A percentile compares a stretch with the other conserved stretches of the same genome.
Conservation (phyloP, 2,329 filamentous ascomycete species). For the Penicillium digitatum region DNA sequence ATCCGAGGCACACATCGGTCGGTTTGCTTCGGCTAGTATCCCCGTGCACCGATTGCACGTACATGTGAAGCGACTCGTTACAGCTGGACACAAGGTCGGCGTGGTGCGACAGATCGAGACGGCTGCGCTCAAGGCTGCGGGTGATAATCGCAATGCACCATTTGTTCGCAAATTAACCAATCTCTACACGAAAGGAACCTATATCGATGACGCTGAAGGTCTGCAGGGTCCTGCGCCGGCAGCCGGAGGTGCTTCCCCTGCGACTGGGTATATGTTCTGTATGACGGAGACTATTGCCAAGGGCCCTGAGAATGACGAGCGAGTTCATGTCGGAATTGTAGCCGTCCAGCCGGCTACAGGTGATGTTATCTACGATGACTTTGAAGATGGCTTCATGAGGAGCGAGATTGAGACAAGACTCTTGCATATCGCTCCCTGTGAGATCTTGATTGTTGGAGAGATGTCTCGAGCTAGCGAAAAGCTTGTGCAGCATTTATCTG, state of each 20-base stretch:
- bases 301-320: conserved; percentile 81
- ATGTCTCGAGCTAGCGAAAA: conserved; percentile 90
- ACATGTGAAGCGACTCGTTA: conserved; percentile 87
- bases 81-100: conserved; percentile 91
- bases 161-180: conserved; percentile 93
- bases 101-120: conserved; percentile 94
- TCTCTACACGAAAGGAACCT: conserved; percentile 96
- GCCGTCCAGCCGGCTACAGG: conserved; percentile 94
- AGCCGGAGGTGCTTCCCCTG: conserved; percentile 54
- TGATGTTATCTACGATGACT: conserved; percentile 91
- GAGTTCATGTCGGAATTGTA: conserved; percentile 83
- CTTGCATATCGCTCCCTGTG: conserved; percentile 90
- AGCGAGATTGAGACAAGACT: conserved; percentile 94
- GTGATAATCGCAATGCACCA: conserved; percentile 87
- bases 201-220: conserved; percentile 87
- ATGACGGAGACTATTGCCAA: conserved; percentile 82
- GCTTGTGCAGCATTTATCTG: conserved; percentile 81
- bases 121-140: conserved; percentile 88
- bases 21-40: conserved; percentile 93
- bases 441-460: conserved; percentile 88
- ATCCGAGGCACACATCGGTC: conserved; percentile 85
- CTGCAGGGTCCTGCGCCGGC: conserved; percentile 57
- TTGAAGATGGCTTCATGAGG: conserved; percentile 96
- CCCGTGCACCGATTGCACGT: conserved; percentile 87
- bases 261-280: conserved; percentile 85